Percentiles rank a stretch among this genome's conserved stretches.
Conservation (phyloP, 73 alveolate species). For the Paramecium pentaurelia region DNA sequence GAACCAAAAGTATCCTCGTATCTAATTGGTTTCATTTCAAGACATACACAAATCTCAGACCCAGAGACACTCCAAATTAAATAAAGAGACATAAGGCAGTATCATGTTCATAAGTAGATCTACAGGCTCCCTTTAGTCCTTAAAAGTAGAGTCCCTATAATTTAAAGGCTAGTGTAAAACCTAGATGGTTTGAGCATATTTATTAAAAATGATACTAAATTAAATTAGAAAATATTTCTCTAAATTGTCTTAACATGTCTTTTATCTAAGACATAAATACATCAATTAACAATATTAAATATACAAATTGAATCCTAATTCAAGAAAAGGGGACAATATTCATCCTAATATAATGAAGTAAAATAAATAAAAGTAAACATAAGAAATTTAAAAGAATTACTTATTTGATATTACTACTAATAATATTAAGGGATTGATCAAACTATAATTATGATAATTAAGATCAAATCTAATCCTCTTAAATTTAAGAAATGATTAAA, state of each 20-base stretch:
- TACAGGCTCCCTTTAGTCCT: background rate
- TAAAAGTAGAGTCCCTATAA: background rate
- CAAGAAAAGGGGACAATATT: background rate
- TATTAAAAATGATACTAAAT: constrained; percentile 6
- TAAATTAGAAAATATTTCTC: background rate
- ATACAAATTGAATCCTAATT: background rate
- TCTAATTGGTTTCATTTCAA: constrained; percentile 7
- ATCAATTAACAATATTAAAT: background rate
- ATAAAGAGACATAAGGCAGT: background rate
- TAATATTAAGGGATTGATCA: no score
- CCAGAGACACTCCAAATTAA: background rate
- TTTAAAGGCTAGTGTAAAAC: background rate
- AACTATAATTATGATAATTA: no score
- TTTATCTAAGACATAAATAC: background rate
- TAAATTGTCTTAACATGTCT: background rate
- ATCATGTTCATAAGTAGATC: background rate
- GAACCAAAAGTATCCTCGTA: background rate
- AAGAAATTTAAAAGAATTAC: background rate
- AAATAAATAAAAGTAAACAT: background rate
- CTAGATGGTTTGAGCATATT: constrained; percentile 23
- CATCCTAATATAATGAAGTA: background rate
- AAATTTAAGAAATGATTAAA: no score
- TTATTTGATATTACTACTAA: background rate
- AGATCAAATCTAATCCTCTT: no score
- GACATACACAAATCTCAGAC: background rate